These are phyloP conservation scores for Didymella exigua DNA, from an alignment of 2,329 filamentous ascomycete genomes.

Conservation along the genomic window DNA sequence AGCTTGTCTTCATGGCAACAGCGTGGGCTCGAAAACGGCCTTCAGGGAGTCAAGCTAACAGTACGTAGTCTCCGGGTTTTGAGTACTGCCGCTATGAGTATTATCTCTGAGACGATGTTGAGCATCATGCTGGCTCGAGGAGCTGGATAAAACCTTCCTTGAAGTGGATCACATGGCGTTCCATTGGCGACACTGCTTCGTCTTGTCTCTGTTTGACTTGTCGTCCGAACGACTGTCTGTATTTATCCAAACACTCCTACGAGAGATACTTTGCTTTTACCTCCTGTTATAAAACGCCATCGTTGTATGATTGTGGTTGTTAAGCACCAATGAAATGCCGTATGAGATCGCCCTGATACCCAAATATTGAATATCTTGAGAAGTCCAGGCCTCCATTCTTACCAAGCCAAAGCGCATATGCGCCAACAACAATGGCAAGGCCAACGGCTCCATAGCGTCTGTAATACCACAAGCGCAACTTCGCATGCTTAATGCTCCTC, in stretches of 20 bases:
- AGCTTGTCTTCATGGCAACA: background rate
- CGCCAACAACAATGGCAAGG: slow-evolving; percentile 57
- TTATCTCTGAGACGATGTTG: background rate
- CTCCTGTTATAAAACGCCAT: background rate
- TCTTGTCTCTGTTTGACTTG: background rate
- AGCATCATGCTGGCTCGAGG: background rate
- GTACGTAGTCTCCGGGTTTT: background rate
- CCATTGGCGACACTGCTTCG: background rate
- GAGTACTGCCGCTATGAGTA: background rate
- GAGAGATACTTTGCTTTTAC: background rate
- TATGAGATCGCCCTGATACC: slow-evolving; percentile 26
- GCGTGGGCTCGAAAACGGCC: too few relatives aligned
- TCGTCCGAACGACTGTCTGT: background rate
- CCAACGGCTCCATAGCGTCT: slow-evolving; percentile 62
- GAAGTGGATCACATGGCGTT: background rate
- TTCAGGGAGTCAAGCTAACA: background rate
- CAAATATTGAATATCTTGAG: slow-evolving; percentile 17
- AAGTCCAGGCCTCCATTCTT: slow-evolving; percentile 20
- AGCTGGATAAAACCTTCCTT: background rate
- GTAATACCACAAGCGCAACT: slow-evolving; percentile 66
- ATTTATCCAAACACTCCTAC: background rate
- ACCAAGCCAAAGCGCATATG: slow-evolving; percentile 46
- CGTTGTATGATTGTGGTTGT: background rate
- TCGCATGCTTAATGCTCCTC: slow-evolving; percentile 43
- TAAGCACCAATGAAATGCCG: slow-evolving; percentile 17